phyloP scores from a whole-genome alignment of 1,139 yeast genomes.

The Arxiozyma heterogenica region DNA sequence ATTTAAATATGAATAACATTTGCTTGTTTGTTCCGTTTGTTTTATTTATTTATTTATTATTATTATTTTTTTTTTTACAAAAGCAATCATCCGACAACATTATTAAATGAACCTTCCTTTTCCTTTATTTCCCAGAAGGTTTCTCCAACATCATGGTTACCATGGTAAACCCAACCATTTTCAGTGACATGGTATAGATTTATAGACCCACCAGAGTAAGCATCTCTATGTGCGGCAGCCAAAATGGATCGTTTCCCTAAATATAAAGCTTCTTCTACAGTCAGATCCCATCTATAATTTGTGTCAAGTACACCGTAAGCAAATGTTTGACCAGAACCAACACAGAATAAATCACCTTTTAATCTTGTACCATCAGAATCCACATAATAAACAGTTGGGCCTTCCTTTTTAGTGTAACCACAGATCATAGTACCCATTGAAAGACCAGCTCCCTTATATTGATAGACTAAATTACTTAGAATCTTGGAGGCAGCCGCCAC shows the following conservation, averaged over 20 bases:
- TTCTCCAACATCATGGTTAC: conserved; percentile 87
- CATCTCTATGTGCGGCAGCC: conserved; percentile 98
- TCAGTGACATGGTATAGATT: conserved; percentile 90
- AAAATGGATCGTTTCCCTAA: conserved; percentile 91
- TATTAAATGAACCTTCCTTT: conserved; percentile 81
- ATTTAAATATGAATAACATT: neutral
- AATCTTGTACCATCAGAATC: conserved; percentile 96
- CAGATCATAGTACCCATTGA: conserved; percentile 99
- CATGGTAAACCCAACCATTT: conserved; percentile 91
- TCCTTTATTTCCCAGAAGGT: conserved; percentile 88
- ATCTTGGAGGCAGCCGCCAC: conserved; percentile 97
- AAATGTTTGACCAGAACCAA: conserved; percentile 98
- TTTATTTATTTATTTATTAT: too few relatives aligned
- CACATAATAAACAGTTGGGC: conserved; percentile 90
- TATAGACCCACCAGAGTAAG: conserved; percentile 94
- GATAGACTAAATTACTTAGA: conserved; percentile 78
- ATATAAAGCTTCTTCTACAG: conserved; percentile 87
- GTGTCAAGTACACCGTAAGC: conserved; percentile 98
- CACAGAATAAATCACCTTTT: conserved; percentile 92
- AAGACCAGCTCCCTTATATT: conserved; percentile 96
- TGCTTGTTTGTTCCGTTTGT: too few relatives aligned
- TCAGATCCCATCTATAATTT: conserved; percentile 78
- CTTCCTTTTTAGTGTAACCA: conserved; percentile 91
- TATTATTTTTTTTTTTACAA: neutral
- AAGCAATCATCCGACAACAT: conserved; percentile 53